Evolutionary conservation across 495 filamentous ascomycete species (phyloP).

Genomic region (Tuber magnatum): DNA sequence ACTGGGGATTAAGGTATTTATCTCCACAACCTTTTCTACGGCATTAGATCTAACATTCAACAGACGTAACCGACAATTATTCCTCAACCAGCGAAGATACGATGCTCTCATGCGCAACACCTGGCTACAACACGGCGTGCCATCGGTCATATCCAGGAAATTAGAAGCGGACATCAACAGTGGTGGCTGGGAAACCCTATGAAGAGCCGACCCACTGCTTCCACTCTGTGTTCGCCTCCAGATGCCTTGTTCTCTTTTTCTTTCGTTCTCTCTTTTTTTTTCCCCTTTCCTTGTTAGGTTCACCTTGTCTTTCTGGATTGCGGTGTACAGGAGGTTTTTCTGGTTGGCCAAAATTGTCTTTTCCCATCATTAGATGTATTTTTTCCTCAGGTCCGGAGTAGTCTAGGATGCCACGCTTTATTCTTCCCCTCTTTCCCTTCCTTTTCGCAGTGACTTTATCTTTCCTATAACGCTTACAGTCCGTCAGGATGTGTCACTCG

Average conservation of each 20-base stretch:
- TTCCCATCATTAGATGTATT: neutral
- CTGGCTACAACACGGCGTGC: constrained; percentile 81
- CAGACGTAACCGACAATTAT: constrained; percentile 63
- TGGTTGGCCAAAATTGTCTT: neutral
- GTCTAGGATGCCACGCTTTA: neutral
- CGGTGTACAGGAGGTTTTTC: neutral
- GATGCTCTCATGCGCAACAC: constrained; percentile 75
- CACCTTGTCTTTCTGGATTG: neutral
- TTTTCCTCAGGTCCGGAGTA: neutral
- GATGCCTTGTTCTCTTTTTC: neutral
- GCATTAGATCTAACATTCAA: constrained; percentile 3
- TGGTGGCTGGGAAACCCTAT: constrained; percentile 93
- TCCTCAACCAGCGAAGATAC: constrained; percentile 86
- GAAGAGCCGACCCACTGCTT: constrained; percentile 2
- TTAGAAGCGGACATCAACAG: constrained; percentile 92
- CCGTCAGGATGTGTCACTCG: neutral
- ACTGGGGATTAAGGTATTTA: constrained; percentile 56
- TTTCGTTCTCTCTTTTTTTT: neutral
- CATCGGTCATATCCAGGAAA: constrained; percentile 80
- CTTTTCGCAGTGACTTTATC: neutral
- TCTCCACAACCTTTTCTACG: neutral
- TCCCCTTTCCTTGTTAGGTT: neutral
- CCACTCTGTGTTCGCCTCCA: neutral
- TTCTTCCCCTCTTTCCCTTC: neutral
- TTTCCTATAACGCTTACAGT: neutral